A percentile compares a stretch with the other conserved stretches of the same genome.
phyloP scores from a whole-genome alignment of 257 asterid genomes.

The Knoxia roxburghii region DNA sequence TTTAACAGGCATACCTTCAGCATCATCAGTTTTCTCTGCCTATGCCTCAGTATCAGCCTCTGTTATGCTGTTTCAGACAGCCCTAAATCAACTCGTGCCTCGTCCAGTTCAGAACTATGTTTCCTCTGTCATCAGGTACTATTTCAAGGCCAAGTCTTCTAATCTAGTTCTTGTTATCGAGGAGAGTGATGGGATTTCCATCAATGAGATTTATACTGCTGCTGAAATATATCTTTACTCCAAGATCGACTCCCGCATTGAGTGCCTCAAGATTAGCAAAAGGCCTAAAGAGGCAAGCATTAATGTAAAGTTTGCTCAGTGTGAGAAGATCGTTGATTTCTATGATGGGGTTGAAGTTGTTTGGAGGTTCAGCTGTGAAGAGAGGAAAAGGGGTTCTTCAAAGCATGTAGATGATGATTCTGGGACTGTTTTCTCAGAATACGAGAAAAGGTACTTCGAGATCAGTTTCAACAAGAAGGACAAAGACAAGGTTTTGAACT shows the following conservation, averaged over 20 bases:
- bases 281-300: slow-evolving; percentile 34
- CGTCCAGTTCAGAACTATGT: slow-evolving; percentile 36
- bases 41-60: slow-evolving; percentile 61
- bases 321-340: slow-evolving; percentile 39
- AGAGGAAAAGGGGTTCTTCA: slow-evolving; percentile 14
- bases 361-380: slow-evolving; percentile 47
- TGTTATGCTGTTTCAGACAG: slow-evolving; percentile 46
- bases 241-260: slow-evolving; percentile 34
- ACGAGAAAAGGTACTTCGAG: slow-evolving; percentile 47
- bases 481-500: slow-evolving; percentile 37
- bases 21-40: slow-evolving; percentile 47
- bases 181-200: slow-evolving; percentile 52
- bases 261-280: slow-evolving; percentile 51
- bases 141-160: slow-evolving; percentile 22
- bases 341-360: slow-evolving; percentile 35
- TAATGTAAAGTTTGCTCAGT: slow-evolving; percentile 37
- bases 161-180: slow-evolving; percentile 39
- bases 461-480: slow-evolving; percentile 37
- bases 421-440: slow-evolving; percentile 7
- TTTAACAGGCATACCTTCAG: slow-evolving; percentile 39
- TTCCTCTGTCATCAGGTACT: slow-evolving; percentile 22
- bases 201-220: slow-evolving; percentile 46
- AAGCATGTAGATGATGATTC: slow-evolving; percentile 25
- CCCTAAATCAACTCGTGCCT: slow-evolving; percentile 56
- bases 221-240: slow-evolving; percentile 56